Percentiles rank a stretch among this genome's conserved stretches.
Conservation (phyloP, 164 flowering plant species). For the Sedum album region DNA sequence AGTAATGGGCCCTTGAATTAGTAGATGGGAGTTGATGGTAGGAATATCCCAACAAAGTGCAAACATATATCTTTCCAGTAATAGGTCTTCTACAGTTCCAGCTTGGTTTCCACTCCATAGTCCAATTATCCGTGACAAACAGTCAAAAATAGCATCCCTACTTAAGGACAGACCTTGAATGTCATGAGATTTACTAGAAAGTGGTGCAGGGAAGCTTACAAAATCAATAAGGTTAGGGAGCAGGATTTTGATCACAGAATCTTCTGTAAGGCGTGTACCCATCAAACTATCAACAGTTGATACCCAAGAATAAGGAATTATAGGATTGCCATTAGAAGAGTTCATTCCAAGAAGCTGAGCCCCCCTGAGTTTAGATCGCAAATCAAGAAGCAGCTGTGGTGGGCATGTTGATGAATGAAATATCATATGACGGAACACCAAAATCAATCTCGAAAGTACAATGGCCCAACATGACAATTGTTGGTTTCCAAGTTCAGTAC, state of each 20-base stretch:
- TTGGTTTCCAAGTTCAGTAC: conserved; percentile 23
- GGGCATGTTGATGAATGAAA: conserved; percentile 55
- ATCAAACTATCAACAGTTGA: conserved; percentile 36
- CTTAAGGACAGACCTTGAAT: conserved; percentile 33
- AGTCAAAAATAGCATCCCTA: conserved; percentile 42
- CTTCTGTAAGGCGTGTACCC: conserved; percentile 39
- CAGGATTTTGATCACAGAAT: conserved; percentile 32
- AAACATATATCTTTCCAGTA: conserved; percentile 78
- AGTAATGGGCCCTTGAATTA: conserved; percentile 16
- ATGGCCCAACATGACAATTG: conserved; percentile 82
- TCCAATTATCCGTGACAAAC: conserved; percentile 47
- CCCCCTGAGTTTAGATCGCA: conserved; percentile 67
- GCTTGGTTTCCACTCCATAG: conserved; percentile 75
- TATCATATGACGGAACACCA: conserved; percentile 78
- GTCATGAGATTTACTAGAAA: conserved; percentile 28
- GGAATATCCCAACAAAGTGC: conserved; percentile 77
- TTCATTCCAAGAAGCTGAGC: conserved; percentile 21
- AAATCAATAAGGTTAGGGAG: conserved; percentile 59
- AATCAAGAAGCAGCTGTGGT: conserved; percentile 49
- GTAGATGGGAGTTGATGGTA: conserved; percentile 21
- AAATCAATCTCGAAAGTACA: conserved; percentile 69
- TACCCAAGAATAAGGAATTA: conserved; percentile 49
- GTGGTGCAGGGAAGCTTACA: conserved; percentile 34
- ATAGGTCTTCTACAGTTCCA: conserved; percentile 56
- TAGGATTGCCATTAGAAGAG: conserved; percentile 18